A percentile compares a stretch with the other conserved stretches of the same genome.
phyloP scores from a whole-genome alignment of 768 basidiomycete genomes.

The Russula brevipes region DNA sequence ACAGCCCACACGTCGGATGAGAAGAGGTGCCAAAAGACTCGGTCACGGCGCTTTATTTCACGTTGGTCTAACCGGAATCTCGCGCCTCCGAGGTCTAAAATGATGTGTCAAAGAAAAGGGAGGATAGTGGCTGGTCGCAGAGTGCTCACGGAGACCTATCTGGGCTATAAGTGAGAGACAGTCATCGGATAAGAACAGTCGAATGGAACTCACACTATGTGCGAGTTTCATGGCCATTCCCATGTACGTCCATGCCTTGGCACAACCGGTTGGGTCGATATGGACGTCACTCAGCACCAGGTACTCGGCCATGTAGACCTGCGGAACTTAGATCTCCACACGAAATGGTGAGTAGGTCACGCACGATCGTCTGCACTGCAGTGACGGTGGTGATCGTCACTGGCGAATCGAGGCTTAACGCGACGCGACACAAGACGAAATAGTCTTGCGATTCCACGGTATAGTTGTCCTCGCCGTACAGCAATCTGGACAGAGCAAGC shows the following conservation, averaged over 20 bases:
- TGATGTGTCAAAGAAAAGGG: slow-evolving; percentile 19
- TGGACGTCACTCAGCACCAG: slow-evolving; percentile 53
- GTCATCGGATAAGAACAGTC: slow-evolving; percentile 10
- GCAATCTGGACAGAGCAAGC: slow-evolving; percentile 61
- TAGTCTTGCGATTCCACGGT: slow-evolving; percentile 56
- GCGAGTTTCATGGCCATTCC: slow-evolving; percentile 56
- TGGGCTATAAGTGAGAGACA: slow-evolving; percentile 23
- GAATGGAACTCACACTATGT: slow-evolving; percentile 46
- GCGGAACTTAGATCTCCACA: slow-evolving; percentile 25
- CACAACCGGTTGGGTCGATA: slow-evolving; percentile 37
- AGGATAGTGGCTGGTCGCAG: neutral
- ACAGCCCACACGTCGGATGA: slow-evolving; percentile 58
- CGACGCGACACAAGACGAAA: slow-evolving; percentile 52
- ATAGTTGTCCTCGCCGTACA: slow-evolving; percentile 50
- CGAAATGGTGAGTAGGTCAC: slow-evolving; percentile 25
- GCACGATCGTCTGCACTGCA: slow-evolving; percentile 52
- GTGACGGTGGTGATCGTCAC: slow-evolving; percentile 47
- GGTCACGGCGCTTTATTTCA: slow-evolving; percentile 44
- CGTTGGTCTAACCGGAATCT: slow-evolving; percentile 54
- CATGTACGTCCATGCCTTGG: slow-evolving; percentile 51
- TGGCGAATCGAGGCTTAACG: slow-evolving; percentile 46
- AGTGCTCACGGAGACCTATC: slow-evolving; percentile 51
- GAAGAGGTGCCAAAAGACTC: slow-evolving; percentile 68
- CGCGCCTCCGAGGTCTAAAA: slow-evolving; percentile 51
- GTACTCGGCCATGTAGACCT: slow-evolving; percentile 45